These are phyloP conservation scores for Suillus americanus DNA, from an alignment of 768 basidiomycete genomes.

Conservation along the genomic window DNA sequence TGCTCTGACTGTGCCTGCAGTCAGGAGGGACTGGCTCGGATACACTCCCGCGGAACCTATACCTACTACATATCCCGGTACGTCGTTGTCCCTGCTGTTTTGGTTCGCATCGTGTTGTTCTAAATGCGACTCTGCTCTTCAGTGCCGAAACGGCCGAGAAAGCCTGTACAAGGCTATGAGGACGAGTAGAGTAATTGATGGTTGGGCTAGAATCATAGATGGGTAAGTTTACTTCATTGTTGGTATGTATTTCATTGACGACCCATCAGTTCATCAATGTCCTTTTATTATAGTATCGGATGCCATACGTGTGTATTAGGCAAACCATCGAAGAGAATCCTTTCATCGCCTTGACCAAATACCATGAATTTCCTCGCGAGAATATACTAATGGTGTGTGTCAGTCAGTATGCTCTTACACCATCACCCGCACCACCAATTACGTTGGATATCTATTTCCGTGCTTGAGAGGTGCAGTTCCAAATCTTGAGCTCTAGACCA, in stretches of 20 bases:
- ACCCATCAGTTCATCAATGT: not conserved
- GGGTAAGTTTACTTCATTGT: slow-evolving; percentile 2
- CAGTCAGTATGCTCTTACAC: not conserved
- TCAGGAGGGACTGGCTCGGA: slow-evolving; percentile 68
- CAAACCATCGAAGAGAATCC: not conserved
- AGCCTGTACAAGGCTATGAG: slow-evolving; percentile 72
- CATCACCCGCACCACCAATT: not conserved
- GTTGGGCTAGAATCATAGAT: slow-evolving; percentile 4
- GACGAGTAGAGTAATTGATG: slow-evolving; percentile 41
- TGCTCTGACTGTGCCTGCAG: slow-evolving; percentile 73
- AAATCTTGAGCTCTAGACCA: not conserved
- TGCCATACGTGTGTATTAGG: not conserved
- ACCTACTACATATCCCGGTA: slow-evolving; percentile 80
- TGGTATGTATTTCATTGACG: not conserved
- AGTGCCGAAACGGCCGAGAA: slow-evolving; percentile 75
- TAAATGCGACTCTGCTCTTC: slow-evolving; percentile 8
- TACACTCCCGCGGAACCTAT: slow-evolving; percentile 66
- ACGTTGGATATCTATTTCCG: not conserved
- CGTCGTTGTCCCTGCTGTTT: slow-evolving; percentile 28
- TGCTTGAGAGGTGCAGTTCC: not conserved
- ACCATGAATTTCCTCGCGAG: not conserved
- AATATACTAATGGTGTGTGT: not conserved
- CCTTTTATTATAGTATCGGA: not conserved
- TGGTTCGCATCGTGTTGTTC: not conserved
- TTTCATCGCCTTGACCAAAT: not conserved